A percentile compares a stretch with the other conserved stretches of the same genome.
These are phyloP conservation scores for Trichoderma gracile DNA, from an alignment of 2,329 filamentous ascomycete species.

Conservation along the genomic window DNA sequence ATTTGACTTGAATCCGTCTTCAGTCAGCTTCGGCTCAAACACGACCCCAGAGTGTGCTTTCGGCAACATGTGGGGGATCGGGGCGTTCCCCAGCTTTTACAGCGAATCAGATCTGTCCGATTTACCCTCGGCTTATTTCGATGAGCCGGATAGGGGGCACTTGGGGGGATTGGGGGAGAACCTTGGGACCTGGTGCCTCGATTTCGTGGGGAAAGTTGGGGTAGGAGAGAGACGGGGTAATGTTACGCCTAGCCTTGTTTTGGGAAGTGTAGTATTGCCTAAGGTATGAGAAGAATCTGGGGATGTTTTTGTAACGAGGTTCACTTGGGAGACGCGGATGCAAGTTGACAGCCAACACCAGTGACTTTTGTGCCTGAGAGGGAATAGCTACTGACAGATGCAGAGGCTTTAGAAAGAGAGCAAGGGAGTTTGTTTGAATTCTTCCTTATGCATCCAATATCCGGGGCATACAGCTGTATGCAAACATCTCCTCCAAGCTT, in stretches of 20 bases:
- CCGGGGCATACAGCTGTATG: background rate
- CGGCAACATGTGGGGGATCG: background rate
- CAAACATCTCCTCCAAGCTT: background rate
- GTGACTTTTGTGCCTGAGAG: too few relatives aligned
- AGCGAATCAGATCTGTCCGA: conserved; percentile 1
- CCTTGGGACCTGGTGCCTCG: background rate
- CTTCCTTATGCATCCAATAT: too few relatives aligned
- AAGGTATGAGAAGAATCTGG: too few relatives aligned
- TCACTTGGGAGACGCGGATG: too few relatives aligned
- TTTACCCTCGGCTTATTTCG: conserved; percentile 22
- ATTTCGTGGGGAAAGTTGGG: background rate
- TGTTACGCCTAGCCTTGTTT: too few relatives aligned
- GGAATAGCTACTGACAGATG: too few relatives aligned
- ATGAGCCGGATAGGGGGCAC: conserved; percentile 15
- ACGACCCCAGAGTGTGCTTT: background rate
- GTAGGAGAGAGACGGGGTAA: background rate
- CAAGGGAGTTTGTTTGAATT: too few relatives aligned
- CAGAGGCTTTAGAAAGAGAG: too few relatives aligned
- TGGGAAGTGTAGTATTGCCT: too few relatives aligned
- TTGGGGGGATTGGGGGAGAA: too few relatives aligned
- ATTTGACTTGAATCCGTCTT: background rate
- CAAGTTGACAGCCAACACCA: too few relatives aligned
- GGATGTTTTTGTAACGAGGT: too few relatives aligned
- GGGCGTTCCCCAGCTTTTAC: background rate
- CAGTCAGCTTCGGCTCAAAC: conserved; percentile 1